Percentiles rank a stretch among this genome's conserved stretches.
phyloP scores from a whole-genome alignment of 352 stramenopile genomes.

The Pythium sukuiense region DNA sequence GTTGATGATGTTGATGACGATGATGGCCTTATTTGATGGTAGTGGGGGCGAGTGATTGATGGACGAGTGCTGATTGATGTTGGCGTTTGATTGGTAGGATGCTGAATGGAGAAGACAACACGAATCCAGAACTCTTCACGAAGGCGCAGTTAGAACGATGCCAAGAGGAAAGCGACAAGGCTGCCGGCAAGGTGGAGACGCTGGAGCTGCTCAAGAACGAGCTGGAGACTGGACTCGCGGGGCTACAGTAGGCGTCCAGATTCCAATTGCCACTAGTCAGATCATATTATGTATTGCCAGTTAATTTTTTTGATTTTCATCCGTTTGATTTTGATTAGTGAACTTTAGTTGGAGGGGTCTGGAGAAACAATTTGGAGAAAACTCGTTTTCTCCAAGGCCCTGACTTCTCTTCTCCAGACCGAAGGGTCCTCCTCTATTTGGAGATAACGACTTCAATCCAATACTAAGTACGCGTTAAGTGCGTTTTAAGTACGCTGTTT shows the following conservation, averaged over 20 bases:
- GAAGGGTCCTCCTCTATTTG: no score
- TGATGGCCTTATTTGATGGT: background rate
- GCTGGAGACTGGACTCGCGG: constrained; percentile 44
- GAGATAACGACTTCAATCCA: no score
- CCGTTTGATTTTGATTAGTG: background rate
- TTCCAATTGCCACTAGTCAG: background rate
- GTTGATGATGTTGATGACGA: no score
- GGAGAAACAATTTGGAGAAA: no score
- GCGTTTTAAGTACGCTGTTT: no score
- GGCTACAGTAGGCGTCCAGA: constrained; percentile 21
- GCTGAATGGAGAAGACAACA: constrained; percentile 50
- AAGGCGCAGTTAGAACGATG: constrained; percentile 65
- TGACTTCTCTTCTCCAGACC: no score
- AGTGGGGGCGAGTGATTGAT: background rate
- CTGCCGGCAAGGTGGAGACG: constrained; percentile 48
- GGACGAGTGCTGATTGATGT: constrained; percentile 1
- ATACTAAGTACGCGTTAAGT: no score
- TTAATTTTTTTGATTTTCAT: constrained; percentile 6
- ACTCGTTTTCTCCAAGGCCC: no score
- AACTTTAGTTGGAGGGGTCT: no score
- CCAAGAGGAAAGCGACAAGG: constrained; percentile 50
- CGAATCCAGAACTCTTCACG: constrained; percentile 71
- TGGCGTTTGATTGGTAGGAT: constrained; percentile 30
- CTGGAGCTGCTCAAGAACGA: constrained; percentile 52
- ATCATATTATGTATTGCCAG: constrained; percentile 6